Evolutionary conservation across 2,329 filamentous ascomycete species (phyloP).

Genomic region (Aspergillus neotritici): DNA sequence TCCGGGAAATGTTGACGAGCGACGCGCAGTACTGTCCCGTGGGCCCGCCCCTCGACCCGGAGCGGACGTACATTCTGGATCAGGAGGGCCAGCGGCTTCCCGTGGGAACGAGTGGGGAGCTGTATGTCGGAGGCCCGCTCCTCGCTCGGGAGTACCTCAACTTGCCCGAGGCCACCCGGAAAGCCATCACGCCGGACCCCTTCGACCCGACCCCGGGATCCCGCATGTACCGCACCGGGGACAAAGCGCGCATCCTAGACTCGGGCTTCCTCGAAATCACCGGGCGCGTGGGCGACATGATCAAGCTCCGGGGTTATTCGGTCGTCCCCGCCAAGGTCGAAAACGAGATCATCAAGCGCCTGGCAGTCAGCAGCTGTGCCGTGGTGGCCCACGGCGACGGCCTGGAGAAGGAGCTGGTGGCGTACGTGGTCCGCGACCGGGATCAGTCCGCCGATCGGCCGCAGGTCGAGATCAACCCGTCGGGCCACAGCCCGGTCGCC

Average conservation of each 20-base stretch:
- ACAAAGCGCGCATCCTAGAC: constrained; percentile 61
- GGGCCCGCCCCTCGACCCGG: constrained; percentile 61
- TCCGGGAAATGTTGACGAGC: constrained; percentile 60
- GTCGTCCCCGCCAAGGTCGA: constrained; percentile 73
- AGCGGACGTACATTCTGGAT: constrained; percentile 67
- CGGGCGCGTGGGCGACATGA: constrained; percentile 71
- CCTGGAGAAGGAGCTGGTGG: constrained; percentile 67
- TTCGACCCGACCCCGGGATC: constrained; percentile 57
- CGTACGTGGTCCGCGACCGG: constrained; percentile 66
- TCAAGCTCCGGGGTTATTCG: constrained; percentile 73
- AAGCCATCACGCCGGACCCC: constrained; percentile 62
- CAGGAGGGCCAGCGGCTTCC: constrained; percentile 61
- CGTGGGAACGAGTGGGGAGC: constrained; percentile 60
- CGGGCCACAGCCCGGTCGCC: constrained; percentile 65
- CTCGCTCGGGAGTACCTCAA: constrained; percentile 74
- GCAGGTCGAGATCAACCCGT: constrained; percentile 60
- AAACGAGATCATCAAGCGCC: constrained; percentile 61
- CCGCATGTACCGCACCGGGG: constrained; percentile 70
- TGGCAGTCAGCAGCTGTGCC: constrained; percentile 66
- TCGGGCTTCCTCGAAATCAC: constrained; percentile 69
- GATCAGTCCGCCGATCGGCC: constrained; percentile 54
- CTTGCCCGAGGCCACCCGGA: constrained; percentile 68
- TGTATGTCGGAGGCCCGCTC: constrained; percentile 68
- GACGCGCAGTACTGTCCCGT: constrained; percentile 66
- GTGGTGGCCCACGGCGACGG: constrained; percentile 71